Base-by-base conservation (phyloP, 495 filamentous ascomycete genomes). In the Penicillium riverlandense region DNA sequence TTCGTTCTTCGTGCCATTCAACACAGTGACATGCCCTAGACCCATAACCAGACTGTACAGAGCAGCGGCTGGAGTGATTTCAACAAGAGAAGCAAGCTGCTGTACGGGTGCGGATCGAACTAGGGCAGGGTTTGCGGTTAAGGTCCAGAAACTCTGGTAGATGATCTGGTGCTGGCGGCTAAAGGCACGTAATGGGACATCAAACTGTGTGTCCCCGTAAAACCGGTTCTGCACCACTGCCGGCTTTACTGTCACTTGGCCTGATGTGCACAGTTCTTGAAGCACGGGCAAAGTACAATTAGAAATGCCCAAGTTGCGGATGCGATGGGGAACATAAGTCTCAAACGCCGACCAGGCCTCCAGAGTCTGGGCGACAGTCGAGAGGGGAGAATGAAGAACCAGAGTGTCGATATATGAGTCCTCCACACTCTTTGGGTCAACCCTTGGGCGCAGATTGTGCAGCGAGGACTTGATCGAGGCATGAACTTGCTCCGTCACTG, bases 81-180 rank as follows among this genome's bases (percentile, higher is more conserved):
- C 52, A 2, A 61, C 58, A n/a, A 50, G 55, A 11, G 59, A 38
- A 11, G 78, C 78, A 14, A 91, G 53, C 9, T 54, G 57, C 44
- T 52, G 50, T 6, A 90, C 82, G 14, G 74, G 60, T 7, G 50
- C 50, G 29, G 69, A 75, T 35, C 54, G 69, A 28, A 82, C 43
- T 36, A 90, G 66, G 11, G 72, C 60, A 8, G 70, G 77, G 49
- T 92, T 91, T 0, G 76, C 88, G 0, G 79, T 85, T 57, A 92
- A 55, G 1, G 84, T 89, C 86, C 86, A 89, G 64, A 89, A 91
- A 14, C 78, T 74, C 58, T 91, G 85, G 54, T 88, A 91, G 11
- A 72, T 55, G 32, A 86, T 79, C 16, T 66, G 67, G 7, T 75
- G 62, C 30, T 76, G 70, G 11, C 67, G 62, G 53, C 84, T 88